A percentile compares a stretch with the other conserved stretches of the same genome.
Conservation (phyloP, 495 filamentous ascomycete species). For the Penicillium crystallinum region DNA sequence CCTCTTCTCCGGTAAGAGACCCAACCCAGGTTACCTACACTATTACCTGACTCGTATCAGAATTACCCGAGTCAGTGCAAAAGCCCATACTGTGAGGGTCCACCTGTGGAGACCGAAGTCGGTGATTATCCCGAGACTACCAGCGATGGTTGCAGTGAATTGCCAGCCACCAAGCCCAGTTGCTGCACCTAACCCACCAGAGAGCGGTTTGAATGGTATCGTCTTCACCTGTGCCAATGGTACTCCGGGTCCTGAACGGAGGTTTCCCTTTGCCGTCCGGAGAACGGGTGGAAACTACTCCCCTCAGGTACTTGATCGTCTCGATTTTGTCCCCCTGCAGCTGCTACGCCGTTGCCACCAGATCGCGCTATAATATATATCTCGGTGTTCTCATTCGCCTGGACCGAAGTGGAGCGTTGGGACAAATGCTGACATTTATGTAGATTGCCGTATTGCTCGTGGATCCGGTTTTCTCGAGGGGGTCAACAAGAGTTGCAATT, state of each 20-base stretch:
- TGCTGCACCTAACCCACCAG: slow-evolving; percentile 19
- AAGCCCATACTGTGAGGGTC: no score
- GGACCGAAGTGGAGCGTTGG: background rate
- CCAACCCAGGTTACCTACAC: no score
- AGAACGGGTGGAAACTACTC: background rate
- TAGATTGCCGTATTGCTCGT: background rate
- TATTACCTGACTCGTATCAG: background rate
- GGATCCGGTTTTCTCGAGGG: background rate
- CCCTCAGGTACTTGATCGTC: background rate
- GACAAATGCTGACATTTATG: slow-evolving; percentile 1
- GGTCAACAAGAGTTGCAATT: background rate
- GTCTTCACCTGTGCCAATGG: background rate
- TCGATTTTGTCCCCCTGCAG: slow-evolving; percentile 9
- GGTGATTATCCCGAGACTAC: slow-evolving; percentile 22
- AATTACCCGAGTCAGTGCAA: no score
- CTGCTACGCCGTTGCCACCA: slow-evolving; percentile 21
- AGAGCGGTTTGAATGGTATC: slow-evolving; percentile 3
- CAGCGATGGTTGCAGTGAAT: slow-evolving; percentile 17
- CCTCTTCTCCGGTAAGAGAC: background rate
- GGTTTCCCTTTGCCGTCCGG: background rate
- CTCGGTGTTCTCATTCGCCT: background rate
- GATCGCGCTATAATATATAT: slow-evolving; percentile 9
- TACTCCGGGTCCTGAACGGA: background rate
- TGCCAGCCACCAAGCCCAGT: slow-evolving; percentile 11
- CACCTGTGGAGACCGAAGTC: slow-evolving; percentile 7